A percentile compares a stretch with the other conserved stretches of the same genome.
These are phyloP conservation scores for Lentinula guzmanii DNA, from an alignment of 768 basidiomycete species.

Conservation along the genomic window DNA sequence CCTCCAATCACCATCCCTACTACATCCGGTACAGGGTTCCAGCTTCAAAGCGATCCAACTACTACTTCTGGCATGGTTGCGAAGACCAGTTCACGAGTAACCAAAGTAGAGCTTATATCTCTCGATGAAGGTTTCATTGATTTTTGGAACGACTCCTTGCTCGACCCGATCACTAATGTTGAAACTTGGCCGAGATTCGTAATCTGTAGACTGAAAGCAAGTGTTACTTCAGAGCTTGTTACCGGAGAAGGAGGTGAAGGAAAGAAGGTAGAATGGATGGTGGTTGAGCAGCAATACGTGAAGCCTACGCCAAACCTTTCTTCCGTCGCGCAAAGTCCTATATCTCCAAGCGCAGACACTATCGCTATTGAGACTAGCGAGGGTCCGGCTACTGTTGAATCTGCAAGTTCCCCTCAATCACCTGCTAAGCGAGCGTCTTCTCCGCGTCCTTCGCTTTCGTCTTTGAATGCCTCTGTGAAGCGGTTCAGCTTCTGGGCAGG, in stretches of 20 bases:
- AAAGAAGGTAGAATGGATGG: conserved; percentile 53
- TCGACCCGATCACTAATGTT: conserved; percentile 51
- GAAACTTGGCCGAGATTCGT: conserved; percentile 64
- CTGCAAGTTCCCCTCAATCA: neutral
- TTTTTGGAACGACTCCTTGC: conserved; percentile 72
- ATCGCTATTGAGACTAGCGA: neutral
- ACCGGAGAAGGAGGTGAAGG: conserved; percentile 23
- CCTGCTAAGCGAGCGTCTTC: conserved; percentile 26
- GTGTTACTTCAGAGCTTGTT: conserved; percentile 21
- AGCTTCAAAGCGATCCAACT: neutral
- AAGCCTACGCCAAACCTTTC: conserved; percentile 27
- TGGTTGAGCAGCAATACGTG: conserved; percentile 59
- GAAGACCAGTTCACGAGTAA: conserved; percentile 32
- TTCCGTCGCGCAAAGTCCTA: conserved; percentile 1
- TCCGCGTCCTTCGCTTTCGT: conserved; percentile 41
- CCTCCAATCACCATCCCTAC: conserved; percentile 7
- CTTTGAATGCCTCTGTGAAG: conserved; percentile 37
- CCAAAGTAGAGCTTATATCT: conserved; percentile 41
- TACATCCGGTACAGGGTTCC: neutral
- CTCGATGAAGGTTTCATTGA: conserved; percentile 81
- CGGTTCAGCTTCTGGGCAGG: conserved; percentile 58
- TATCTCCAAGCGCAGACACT: neutral
- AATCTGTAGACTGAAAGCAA: conserved; percentile 58
- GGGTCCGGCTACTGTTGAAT: neutral
- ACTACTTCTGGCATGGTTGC: neutral